phyloP scores from a whole-genome alignment of 495 filamentous ascomycete genomes.

The Penicillium paxilli region DNA sequence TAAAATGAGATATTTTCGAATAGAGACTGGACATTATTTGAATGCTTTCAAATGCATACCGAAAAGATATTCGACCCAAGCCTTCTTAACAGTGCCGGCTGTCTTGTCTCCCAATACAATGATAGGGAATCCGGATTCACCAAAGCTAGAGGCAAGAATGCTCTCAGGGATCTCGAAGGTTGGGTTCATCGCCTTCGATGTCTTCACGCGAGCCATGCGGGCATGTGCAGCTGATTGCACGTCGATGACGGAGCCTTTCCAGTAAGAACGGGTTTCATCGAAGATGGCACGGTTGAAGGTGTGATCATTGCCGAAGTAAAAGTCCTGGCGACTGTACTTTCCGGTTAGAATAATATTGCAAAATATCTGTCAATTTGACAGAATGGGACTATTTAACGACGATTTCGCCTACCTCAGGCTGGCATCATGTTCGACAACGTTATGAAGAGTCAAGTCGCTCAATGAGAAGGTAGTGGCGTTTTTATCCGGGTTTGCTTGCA shows the following conservation, averaged over 20 bases:
- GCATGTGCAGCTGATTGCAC: not conserved
- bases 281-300: not conserved
- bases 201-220: not conserved
- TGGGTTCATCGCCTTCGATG: not conserved
- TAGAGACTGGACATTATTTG: not conserved
- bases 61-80: conserved; percentile 5
- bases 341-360: not conserved
- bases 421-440: conserved; percentile 2
- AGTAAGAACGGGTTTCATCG: not conserved
- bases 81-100: not conserved
- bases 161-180: not conserved
- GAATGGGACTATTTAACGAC: not conserved
- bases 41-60: not conserved
- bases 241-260: not conserved
- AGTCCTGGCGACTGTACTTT: not conserved
- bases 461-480: conserved; percentile 3
- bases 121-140: not conserved
- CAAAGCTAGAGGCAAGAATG: not conserved
- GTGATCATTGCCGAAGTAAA: conserved; percentile 2
- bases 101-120: not conserved
- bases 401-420: not conserved
- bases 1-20: not conserved
- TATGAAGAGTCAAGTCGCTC: not conserved
- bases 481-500: not conserved
- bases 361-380: not conserved